phyloP scores from a whole-genome alignment of 352 stramenopile genomes.

The Globisporangium alternatum region DNA sequence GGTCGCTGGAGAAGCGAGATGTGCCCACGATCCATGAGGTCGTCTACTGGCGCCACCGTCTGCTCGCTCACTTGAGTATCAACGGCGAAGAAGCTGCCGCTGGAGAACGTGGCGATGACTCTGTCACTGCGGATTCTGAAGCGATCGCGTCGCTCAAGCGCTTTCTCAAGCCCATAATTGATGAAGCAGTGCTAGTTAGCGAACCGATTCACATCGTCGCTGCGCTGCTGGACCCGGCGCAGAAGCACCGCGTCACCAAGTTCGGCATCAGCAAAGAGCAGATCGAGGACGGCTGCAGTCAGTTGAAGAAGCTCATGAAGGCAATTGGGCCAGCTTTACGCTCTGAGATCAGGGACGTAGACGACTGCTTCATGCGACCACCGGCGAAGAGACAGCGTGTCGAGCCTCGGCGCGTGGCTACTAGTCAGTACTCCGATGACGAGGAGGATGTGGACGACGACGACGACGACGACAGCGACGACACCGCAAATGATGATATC shows the following conservation, averaged over 20 bases:
- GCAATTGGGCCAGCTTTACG: not conserved
- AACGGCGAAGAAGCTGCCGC: not conserved
- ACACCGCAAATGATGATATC: not conserved
- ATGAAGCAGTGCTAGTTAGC: not conserved
- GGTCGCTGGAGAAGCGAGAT: not conserved
- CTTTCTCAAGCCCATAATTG: not conserved
- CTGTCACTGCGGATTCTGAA: not conserved
- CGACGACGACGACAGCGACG: not conserved
- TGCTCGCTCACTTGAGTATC: not conserved
- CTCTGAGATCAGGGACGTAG: not conserved
- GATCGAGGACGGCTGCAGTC: not conserved
- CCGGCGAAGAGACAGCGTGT: not conserved
- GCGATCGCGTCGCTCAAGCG: not conserved
- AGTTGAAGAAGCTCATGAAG: slow-evolving; percentile 3
- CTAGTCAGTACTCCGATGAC: slow-evolving; percentile 4
- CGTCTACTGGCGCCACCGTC: slow-evolving; percentile 6
- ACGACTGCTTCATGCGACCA: not conserved
- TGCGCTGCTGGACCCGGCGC: slow-evolving; percentile 1
- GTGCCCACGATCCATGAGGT: slow-evolving; percentile 4
- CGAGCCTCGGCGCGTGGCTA: not conserved
- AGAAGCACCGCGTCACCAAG: not conserved
- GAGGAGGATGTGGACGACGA: not conserved
- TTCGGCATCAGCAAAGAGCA: not conserved
- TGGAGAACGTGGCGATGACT: not conserved
- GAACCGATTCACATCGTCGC: slow-evolving; percentile 1